These are phyloP conservation scores for Mucor mucedo DNA, from an alignment of 371 early-diverging fungal species.

Conservation along the genomic window DNA sequence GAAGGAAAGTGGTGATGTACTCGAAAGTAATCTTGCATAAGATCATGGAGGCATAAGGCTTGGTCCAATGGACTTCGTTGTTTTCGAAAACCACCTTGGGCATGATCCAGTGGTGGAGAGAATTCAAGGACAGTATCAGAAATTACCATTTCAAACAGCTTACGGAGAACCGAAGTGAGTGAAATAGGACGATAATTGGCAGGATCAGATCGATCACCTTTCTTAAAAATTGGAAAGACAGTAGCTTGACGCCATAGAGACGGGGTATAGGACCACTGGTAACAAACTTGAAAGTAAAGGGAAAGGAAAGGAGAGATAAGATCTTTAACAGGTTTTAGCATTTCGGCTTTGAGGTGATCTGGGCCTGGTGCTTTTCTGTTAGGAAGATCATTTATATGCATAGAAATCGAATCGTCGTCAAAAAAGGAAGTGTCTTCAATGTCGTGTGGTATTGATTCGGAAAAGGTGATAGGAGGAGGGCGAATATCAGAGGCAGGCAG, in stretches of 20 bases:
- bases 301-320: neutral
- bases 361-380: slow-evolving; percentile 25
- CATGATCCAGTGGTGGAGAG: slow-evolving; percentile 26
- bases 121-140: neutral
- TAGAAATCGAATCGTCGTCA: neutral
- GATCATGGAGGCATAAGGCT: slow-evolving; percentile 31
- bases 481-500: neutral
- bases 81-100: slow-evolving; percentile 41
- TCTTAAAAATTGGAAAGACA: slow-evolving; percentile 31
- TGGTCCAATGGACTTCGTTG: slow-evolving; percentile 35
- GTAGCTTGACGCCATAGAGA: slow-evolving; percentile 29
- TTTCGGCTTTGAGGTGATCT: slow-evolving; percentile 33
- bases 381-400: slow-evolving; percentile 2
- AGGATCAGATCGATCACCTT: slow-evolving; percentile 22
- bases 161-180: slow-evolving; percentile 30
- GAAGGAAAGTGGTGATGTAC: slow-evolving; percentile 2
- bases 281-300: slow-evolving; percentile 32
- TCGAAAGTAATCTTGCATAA: slow-evolving; percentile 9
- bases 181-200: slow-evolving; percentile 30
- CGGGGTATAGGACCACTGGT: slow-evolving; percentile 28
- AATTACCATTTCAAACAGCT: slow-evolving; percentile 24
- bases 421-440: neutral
- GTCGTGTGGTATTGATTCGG: neutral
- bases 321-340: slow-evolving; percentile 25
- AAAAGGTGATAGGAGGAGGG: neutral